These are phyloP conservation scores for Suhomyces anneliseae DNA, from an alignment of 1,139 yeast genomes.

Conservation along the genomic window DNA sequence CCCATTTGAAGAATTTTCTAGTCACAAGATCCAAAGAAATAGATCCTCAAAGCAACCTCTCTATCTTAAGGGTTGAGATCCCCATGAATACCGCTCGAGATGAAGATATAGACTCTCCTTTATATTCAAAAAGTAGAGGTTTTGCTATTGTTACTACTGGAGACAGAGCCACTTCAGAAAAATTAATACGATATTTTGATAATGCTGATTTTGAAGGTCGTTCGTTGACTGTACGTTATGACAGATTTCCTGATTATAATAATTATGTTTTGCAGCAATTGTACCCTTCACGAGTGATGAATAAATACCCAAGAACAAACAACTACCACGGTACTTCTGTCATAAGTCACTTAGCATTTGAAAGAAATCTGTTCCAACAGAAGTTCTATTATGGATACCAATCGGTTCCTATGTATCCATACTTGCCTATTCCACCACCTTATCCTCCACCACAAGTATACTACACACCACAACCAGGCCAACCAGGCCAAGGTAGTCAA, in stretches of 20 bases:
- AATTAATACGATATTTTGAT: constrained; percentile 51
- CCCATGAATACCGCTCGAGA: constrained; percentile 36
- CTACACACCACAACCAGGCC: background rate
- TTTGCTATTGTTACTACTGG: constrained; percentile 65
- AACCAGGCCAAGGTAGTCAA: background rate
- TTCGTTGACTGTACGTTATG: constrained; percentile 58
- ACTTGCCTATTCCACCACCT: constrained; percentile 6
- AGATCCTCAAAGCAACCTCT: constrained; percentile 30
- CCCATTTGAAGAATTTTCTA: constrained; percentile 50
- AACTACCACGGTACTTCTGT: constrained; percentile 12
- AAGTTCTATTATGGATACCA: constrained; percentile 29
- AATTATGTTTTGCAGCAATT: constrained; percentile 34
- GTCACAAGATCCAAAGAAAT: constrained; percentile 25
- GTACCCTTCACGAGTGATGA: constrained; percentile 14
- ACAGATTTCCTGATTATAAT: constrained; percentile 46
- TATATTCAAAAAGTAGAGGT: constrained; percentile 44
- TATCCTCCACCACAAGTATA: constrained; percentile 1
- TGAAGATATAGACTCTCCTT: background rate
- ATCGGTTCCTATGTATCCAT: background rate
- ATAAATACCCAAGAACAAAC: constrained; percentile 1
- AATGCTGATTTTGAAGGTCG: constrained; percentile 58
- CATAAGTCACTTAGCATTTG: constrained; percentile 30
- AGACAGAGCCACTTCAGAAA: constrained; percentile 48
- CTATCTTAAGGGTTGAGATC: constrained; percentile 54
- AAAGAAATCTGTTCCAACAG: constrained; percentile 37